These are phyloP conservation scores for Backusella luteola DNA, from an alignment of 192 early-diverging fungal genomes.

Conservation along the genomic window DNA sequence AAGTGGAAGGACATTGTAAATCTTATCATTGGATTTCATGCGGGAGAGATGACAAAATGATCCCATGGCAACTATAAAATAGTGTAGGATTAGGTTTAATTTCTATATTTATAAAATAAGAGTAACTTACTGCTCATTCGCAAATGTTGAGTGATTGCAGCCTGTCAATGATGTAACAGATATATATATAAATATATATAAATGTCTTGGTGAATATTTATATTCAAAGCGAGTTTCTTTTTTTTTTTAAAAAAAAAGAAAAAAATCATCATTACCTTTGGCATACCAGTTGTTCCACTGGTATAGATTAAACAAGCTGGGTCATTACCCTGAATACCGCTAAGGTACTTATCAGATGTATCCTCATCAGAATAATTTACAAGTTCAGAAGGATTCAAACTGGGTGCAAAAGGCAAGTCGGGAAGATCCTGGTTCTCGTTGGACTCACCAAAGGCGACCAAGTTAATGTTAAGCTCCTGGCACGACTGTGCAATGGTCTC, in stretches of 20 bases:
- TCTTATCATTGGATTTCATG: slow-evolving; percentile 36
- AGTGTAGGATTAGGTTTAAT: slow-evolving; percentile 2
- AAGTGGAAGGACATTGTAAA: slow-evolving; percentile 60
- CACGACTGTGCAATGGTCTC: slow-evolving; percentile 18
- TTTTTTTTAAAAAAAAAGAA: neutral
- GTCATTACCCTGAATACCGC: slow-evolving; percentile 22
- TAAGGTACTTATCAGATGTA: slow-evolving; percentile 17
- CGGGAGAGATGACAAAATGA: slow-evolving; percentile 12
- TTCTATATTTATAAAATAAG: neutral
- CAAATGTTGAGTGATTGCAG: slow-evolving; percentile 47
- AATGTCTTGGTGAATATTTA: neutral
- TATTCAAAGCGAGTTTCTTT: neutral
- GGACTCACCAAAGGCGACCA: slow-evolving; percentile 30
- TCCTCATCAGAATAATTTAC: slow-evolving; percentile 27
- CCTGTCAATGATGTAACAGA: slow-evolving; percentile 7
- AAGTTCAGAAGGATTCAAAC: slow-evolving; percentile 29
- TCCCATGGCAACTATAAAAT: slow-evolving; percentile 17
- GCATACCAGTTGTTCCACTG: slow-evolving; percentile 63
- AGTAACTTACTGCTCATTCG: slow-evolving; percentile 34
- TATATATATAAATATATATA: neutral
- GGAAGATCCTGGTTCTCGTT: slow-evolving; percentile 28
- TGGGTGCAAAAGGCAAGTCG: slow-evolving; percentile 9
- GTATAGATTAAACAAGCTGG: slow-evolving; percentile 40
- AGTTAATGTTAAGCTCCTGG: slow-evolving; percentile 5
- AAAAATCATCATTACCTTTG: slow-evolving; percentile 46